phyloP scores from a whole-genome alignment of 257 asterid species.

The Solanum arcanum region DNA sequence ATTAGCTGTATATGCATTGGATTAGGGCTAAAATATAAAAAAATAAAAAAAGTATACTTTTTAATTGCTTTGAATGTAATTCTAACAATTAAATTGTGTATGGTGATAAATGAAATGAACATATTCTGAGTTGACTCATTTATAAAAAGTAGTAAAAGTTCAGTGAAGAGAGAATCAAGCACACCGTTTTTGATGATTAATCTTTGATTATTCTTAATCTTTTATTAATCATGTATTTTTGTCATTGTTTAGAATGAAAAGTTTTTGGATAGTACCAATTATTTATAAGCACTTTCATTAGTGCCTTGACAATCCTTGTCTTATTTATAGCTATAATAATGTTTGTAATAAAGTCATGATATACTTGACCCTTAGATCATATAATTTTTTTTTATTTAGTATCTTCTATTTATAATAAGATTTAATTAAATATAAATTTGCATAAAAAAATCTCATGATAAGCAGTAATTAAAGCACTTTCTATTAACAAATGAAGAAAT shows the following conservation, averaged over 20 bases:
- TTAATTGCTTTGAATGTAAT: background rate
- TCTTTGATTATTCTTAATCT: background rate
- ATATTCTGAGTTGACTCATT: background rate
- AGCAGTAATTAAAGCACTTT: background rate
- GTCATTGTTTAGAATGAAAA: background rate
- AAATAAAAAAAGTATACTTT: background rate
- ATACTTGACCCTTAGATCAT: background rate
- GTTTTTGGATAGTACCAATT: background rate
- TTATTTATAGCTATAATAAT: background rate
- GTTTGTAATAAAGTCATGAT: background rate
- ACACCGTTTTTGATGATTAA: background rate
- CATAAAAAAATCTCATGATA: rapidly evolving
- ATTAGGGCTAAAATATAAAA: background rate
- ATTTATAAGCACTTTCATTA: background rate
- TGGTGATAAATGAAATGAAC: constrained; percentile 1
- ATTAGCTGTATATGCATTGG: background rate
- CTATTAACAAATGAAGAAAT: background rate
- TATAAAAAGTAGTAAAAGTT: background rate
- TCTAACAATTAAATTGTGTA: background rate
- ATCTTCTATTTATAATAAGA: no score
- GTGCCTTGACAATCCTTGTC: background rate
- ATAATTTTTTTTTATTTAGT: background rate
- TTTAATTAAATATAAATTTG: background rate
- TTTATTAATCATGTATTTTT: background rate
- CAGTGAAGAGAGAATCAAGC: background rate